These are phyloP conservation scores for Dillenia turbinata DNA, from an alignment of 164 flowering plant species.

Conservation along the genomic window DNA sequence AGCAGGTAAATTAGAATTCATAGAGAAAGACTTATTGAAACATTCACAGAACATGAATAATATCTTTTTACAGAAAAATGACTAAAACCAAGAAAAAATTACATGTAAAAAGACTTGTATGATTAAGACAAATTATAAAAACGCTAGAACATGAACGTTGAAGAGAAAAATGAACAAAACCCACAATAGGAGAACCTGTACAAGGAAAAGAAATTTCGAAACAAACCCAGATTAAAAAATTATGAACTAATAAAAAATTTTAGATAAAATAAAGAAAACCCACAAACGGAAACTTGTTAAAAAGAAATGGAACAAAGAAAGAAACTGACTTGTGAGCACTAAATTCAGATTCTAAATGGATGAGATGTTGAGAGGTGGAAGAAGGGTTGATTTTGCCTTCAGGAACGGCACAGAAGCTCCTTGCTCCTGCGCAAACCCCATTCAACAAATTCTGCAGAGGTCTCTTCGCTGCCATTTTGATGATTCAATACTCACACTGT, in stretches of 20 bases:
- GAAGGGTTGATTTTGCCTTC: conserved; percentile 11
- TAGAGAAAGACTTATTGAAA: no score
- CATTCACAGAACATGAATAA: no score
- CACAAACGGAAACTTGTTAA: neutral
- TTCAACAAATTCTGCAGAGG: conserved; percentile 22
- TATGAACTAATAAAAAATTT: neutral
- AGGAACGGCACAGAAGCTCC: conserved; percentile 41
- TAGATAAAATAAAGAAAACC: neutral
- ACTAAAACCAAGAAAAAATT: no score
- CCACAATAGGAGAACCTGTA: neutral
- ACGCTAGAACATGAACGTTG: no score
- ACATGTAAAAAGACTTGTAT: no score
- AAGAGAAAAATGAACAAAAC: conserved; percentile 1
- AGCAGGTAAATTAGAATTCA: no score
- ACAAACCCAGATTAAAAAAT: neutral
- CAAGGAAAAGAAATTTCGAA: neutral
- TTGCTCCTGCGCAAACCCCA: conserved; percentile 16
- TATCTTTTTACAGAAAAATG: no score
- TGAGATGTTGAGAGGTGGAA: conserved; percentile 60
- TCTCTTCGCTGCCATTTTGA: conserved; percentile 25
- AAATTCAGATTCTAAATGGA: conserved; percentile 47
- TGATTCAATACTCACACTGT: no score
- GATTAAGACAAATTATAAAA: no score
- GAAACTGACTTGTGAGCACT: conserved; percentile 73
- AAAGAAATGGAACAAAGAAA: conserved; percentile 9